Conservation (phyloP, 2,329 filamentous ascomycete species). For the Fusarium multiceps region DNA sequence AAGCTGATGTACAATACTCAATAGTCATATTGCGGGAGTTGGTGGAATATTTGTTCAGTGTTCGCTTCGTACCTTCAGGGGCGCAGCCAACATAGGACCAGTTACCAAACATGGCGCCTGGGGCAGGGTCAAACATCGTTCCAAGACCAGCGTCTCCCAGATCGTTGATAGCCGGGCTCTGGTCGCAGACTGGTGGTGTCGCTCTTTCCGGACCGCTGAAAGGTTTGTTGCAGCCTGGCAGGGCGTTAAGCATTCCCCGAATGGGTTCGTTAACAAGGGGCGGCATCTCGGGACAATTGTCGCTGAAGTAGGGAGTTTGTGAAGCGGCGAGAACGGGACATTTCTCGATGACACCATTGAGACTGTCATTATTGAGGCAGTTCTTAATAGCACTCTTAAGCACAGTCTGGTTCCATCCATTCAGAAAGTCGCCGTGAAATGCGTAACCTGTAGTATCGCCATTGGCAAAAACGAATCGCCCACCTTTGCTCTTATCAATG, state of each 20-base stretch:
- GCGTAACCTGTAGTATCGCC: conserved; percentile 41
- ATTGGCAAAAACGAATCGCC: conserved; percentile 40
- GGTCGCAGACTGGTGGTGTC: conserved; percentile 9
- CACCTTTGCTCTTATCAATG: conserved; percentile 40
- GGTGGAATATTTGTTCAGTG: conserved; percentile 35
- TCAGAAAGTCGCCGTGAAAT: conserved; percentile 42
- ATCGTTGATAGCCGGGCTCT: conserved; percentile 26
- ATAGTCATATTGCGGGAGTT: conserved; percentile 34
- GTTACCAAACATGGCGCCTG: conserved; percentile 31
- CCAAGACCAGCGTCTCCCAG: conserved; percentile 12
- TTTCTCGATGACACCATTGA: conserved; percentile 20
- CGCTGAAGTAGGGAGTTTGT: conserved; percentile 34
- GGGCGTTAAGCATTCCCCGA: conserved; percentile 29
- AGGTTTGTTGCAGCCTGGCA: conserved; percentile 38
- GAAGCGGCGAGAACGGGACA: conserved; percentile 37
- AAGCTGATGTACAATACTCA: conserved; percentile 35
- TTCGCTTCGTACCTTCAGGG: conserved; percentile 23
- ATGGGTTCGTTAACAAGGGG: conserved; percentile 33
- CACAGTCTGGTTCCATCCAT: conserved; percentile 35
- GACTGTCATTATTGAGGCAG: conserved; percentile 38
- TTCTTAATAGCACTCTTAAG: conserved; percentile 34
- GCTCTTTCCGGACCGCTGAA: conserved; percentile 29
- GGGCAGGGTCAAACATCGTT: conserved; percentile 29
- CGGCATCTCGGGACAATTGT: conserved; percentile 39
- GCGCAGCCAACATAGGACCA: conserved; percentile 39